These are phyloP conservation scores for Pythium plurisporium DNA, from an alignment of 352 stramenopile species.

Conservation along the genomic window DNA sequence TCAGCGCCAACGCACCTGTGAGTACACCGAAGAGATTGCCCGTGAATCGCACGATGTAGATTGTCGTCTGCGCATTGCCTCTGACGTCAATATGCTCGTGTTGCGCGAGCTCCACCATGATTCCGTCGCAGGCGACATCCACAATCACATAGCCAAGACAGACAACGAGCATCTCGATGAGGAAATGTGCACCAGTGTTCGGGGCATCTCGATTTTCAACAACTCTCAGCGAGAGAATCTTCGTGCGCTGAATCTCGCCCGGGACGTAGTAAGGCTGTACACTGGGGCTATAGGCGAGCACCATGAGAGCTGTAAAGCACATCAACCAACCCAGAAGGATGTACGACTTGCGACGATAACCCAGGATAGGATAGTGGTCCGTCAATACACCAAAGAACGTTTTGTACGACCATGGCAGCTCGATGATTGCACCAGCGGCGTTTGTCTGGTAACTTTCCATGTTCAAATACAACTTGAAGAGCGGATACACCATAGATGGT, in stretches of 20 bases:
- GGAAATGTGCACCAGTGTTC: slow-evolving; percentile 40
- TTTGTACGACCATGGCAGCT: slow-evolving; percentile 72
- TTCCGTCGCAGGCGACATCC: slow-evolving; percentile 56
- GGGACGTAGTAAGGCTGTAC: slow-evolving; percentile 48
- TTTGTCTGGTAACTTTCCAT: slow-evolving; percentile 67
- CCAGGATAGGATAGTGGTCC: slow-evolving; percentile 56
- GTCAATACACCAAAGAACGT: slow-evolving; percentile 71
- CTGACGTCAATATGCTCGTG: slow-evolving; percentile 60
- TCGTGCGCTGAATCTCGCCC: slow-evolving; percentile 57
- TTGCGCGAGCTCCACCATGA: slow-evolving; percentile 71
- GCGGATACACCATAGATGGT: slow-evolving; percentile 59
- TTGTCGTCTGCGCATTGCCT: slow-evolving; percentile 53
- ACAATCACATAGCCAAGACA: slow-evolving; percentile 64
- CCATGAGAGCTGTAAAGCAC: slow-evolving; percentile 43
- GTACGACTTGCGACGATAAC: slow-evolving; percentile 67
- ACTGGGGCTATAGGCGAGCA: slow-evolving; percentile 46
- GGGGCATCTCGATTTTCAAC: slow-evolving; percentile 47
- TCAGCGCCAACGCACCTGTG: slow-evolving; percentile 55
- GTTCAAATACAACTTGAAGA: slow-evolving; percentile 78
- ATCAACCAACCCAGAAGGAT: slow-evolving; percentile 66
- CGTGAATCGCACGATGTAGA: slow-evolving; percentile 63
- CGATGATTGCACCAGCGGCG: slow-evolving; percentile 48
- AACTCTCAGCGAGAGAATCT: slow-evolving; percentile 28
- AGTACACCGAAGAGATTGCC: slow-evolving; percentile 39
- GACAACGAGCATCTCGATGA: slow-evolving; percentile 55